These are phyloP conservation scores for Curvularia hawaiiensis DNA, from an alignment of 2,329 filamentous ascomycete species.

Conservation along the genomic window DNA sequence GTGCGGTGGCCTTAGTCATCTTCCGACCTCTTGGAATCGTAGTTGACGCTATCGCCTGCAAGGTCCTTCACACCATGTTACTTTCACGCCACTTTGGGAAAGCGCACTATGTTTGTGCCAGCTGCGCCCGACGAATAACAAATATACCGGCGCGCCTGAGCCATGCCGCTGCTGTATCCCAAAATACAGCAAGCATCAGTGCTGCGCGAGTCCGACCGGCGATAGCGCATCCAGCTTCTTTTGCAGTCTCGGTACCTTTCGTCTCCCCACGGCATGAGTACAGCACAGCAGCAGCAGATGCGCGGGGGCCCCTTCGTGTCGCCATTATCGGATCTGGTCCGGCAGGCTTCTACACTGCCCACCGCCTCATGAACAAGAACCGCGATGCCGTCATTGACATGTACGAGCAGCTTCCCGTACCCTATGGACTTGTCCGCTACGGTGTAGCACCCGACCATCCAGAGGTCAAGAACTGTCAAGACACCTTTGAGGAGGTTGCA, in stretches of 20 bases:
- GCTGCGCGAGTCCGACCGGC: conserved; percentile 13
- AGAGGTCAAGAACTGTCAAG: conserved; percentile 98
- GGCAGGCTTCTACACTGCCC: conserved; percentile 93
- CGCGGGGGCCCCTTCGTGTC: conserved; percentile 68
- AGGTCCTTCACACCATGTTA: conserved; percentile 32
- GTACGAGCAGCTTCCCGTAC: conserved; percentile 93
- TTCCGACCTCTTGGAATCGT: conserved; percentile 6
- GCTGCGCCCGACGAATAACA: conserved; percentile 31
- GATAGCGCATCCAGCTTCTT: conserved; percentile 7
- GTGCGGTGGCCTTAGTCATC: conserved; percentile 23
- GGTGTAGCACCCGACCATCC: conserved; percentile 98
- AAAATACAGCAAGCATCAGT: conserved; percentile 10
- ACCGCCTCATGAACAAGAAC: conserved; percentile 79
- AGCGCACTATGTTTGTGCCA: conserved; percentile 33
- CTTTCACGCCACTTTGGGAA: conserved; percentile 18
- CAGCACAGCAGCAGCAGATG: conserved; percentile 23
- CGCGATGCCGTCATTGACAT: conserved; percentile 81
- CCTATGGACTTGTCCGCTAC: conserved; percentile 89
- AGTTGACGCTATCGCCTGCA: conserved; percentile 13
- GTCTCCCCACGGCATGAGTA: conserved; percentile 26
- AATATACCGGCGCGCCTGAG: not conserved
- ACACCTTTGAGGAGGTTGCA: conserved; percentile 90
- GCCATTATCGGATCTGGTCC: conserved; percentile 93
- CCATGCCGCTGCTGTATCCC: conserved; percentile 1
- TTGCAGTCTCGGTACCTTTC: not conserved